phyloP scores from a whole-genome alignment of 2,329 filamentous ascomycete species.

The Claviceps maximensis region DNA sequence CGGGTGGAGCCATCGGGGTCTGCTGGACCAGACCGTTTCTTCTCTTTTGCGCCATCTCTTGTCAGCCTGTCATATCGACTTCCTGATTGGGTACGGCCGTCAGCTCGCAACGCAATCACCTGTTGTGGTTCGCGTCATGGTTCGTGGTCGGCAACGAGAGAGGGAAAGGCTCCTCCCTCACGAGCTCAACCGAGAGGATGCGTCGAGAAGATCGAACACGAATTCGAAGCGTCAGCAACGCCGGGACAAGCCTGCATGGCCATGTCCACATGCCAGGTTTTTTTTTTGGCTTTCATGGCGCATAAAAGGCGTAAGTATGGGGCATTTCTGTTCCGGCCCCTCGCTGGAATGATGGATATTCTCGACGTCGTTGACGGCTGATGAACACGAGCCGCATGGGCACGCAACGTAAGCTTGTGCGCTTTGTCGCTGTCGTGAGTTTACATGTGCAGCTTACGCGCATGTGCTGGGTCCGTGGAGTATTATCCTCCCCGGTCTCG shows the following conservation, averaged over 20 bases:
- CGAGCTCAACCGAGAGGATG: constrained; percentile 35
- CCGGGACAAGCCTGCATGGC: background rate
- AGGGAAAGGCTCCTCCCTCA: constrained; percentile 19
- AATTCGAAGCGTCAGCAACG: background rate
- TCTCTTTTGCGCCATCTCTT: no score
- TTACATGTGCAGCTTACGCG: background rate
- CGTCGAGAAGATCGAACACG: constrained; percentile 34
- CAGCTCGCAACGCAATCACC: background rate
- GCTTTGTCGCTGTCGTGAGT: background rate
- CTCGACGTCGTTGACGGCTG: background rate
- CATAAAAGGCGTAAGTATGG: background rate
- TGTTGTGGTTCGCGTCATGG: background rate
- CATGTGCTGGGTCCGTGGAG: background rate
- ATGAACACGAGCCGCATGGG: background rate
- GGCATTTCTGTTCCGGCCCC: background rate
- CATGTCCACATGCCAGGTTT: background rate
- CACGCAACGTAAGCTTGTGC: background rate
- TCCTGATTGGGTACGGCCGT: background rate
- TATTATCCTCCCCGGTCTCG: no score
- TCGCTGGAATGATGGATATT: background rate
- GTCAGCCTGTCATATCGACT: background rate
- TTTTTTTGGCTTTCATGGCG: background rate
- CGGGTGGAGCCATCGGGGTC: background rate
- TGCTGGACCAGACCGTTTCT: background rate
- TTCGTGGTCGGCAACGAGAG: background rate